Percentiles rank a stretch among this genome's conserved stretches.
These are phyloP conservation scores for Citrus sp. DNA, from an alignment of 345 rosid species.

Conservation along the genomic window DNA sequence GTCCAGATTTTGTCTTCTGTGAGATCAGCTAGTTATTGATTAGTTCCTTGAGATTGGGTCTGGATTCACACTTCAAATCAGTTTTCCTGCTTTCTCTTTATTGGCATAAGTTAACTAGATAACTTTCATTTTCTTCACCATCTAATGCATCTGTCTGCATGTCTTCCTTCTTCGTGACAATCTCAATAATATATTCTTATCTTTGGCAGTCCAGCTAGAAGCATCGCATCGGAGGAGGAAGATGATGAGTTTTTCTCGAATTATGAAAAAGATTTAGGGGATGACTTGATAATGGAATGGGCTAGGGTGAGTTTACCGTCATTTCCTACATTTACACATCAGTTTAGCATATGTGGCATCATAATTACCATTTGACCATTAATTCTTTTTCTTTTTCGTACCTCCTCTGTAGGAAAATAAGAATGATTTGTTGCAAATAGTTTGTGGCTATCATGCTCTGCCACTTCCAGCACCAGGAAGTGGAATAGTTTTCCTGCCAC, in stretches of 20 bases:
- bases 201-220: slow-evolving; percentile 95
- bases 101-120: background rate
- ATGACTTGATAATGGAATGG: slow-evolving; percentile 81
- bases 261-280: slow-evolving; percentile 54
- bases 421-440: slow-evolving; percentile 70
- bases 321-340: slow-evolving; percentile 12
- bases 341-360: slow-evolving; percentile 3
- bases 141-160: background rate
- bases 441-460: slow-evolving; percentile 82
- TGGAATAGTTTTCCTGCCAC: slow-evolving; percentile 72
- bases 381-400: background rate
- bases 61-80: slow-evolving; percentile 6
- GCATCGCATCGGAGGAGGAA: slow-evolving; percentile 65
- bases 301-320: slow-evolving; percentile 64
- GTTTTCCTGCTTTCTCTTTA: background rate
- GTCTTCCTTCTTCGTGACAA: slow-evolving; percentile 4
- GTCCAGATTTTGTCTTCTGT: background rate
- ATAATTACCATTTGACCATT: slow-evolving; percentile 12
- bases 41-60: background rate
- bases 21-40: background rate
- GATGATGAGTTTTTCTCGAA: slow-evolving; percentile 57
- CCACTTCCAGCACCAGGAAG: slow-evolving; percentile 67
- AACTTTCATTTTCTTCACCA: background rate
- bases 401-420: slow-evolving; percentile 64
- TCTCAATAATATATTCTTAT: slow-evolving; percentile 40